Base-by-base conservation (phyloP, 257 asterid genomes). In the Gentiana dahurica region DNA sequence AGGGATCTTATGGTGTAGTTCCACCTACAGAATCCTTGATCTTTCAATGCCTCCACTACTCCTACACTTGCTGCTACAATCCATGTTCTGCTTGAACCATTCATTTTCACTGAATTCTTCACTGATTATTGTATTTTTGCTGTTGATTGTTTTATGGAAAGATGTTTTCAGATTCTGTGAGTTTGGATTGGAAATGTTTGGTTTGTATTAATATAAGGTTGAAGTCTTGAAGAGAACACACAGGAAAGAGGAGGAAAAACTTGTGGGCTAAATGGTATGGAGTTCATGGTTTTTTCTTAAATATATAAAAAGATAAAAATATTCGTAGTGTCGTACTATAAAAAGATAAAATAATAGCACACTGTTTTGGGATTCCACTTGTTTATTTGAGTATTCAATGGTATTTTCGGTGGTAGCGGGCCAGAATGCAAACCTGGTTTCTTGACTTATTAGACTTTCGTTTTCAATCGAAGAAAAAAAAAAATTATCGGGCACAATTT, bases 1-100 rank as follows among this genome's bases (percentile, higher is more conserved):
- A 59, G 1, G 2, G 53, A 43, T 44, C 59, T 65, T 1, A 55
- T 36, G 58, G 72, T 39, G 34, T 65, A 47, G 13, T 61, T 58
- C 2, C 24, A 24, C 24, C 24, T 24, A 24, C 24, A 24, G 24
- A 24, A 24, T 24, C 24, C 24, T 24, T 24, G 24, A 24, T 24
- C 24, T 24, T 24, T 24, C 24, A 24, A 24, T 24, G 24, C 24
- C 24, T 24, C 24, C 24, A 24, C 24, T 24, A 24, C 24, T 24
- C 24, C 24, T 24, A 24, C 24, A 24, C 24, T 24, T 24, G 68
- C 75, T 36, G 65, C 65, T 24, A 70, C 54, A 36, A 61, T 45
- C 4, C 71, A 67, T 0, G 65, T 58, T 56, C 61, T 70, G 54
- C 65, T 57, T 67, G 71, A 36, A 49, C 68, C 2, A 70, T 24